phyloP scores from a whole-genome alignment of 257 asterid genomes.

The Nicotiana obtusifolia region DNA sequence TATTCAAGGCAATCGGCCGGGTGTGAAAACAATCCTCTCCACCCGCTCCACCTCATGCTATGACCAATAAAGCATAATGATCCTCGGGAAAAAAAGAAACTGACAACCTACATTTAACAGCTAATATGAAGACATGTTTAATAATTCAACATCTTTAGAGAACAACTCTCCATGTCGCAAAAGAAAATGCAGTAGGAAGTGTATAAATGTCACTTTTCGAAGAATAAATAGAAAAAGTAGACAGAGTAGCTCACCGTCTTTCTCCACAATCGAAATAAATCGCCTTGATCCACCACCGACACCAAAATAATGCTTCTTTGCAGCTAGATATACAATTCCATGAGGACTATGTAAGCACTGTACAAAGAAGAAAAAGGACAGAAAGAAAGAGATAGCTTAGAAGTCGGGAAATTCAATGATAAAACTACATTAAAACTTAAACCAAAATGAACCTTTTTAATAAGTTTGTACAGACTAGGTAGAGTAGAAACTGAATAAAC shows the following conservation, averaged over 20 bases:
- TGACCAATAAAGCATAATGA: no score
- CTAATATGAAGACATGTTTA: neutral
- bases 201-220: neutral
- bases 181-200: neutral
- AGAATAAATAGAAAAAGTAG: neutral
- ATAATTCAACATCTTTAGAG: neutral
- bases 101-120: neutral
- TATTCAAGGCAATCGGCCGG: no score
- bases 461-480: constrained; percentile 57
- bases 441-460: constrained; percentile 51
- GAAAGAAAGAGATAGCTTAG: constrained; percentile 8
- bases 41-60: no score
- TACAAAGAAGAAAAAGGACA: constrained; percentile 3
- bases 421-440: neutral
- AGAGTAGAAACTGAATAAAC: constrained; percentile 76
- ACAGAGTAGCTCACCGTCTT: constrained; percentile 49
- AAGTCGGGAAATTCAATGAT: neutral
- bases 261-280: constrained; percentile 68
- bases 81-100: no score
- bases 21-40: no score
- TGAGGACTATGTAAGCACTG: constrained; percentile 56
- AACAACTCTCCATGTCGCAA: neutral
- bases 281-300: constrained; percentile 97
- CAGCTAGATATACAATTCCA: constrained; percentile 91
- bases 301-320: constrained; percentile 91